A percentile compares a stretch with the other conserved stretches of the same genome.
Conservation (phyloP, 148 eudicot genomes). For the Oxyria digyna region DNA sequence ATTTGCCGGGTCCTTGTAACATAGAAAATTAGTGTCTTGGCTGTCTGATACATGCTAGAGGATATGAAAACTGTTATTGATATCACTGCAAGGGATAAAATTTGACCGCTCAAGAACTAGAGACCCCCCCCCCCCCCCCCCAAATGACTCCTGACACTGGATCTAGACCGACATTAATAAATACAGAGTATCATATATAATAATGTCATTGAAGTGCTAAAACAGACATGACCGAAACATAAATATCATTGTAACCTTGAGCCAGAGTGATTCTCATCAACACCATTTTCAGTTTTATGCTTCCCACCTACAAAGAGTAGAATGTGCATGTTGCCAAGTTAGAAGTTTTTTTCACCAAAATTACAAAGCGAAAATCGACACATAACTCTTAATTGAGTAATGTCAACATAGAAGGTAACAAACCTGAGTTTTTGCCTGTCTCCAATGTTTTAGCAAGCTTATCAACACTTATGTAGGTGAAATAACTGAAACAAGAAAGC, state of each 20-base stretch:
- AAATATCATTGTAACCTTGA: conserved; percentile 29
- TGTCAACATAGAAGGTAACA: background rate
- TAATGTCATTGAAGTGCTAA: background rate
- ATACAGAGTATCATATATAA: background rate
- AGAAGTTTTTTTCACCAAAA: background rate
- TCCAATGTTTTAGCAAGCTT: conserved; percentile 9
- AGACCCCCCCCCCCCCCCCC: too few species aligned
- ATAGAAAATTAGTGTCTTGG: background rate
- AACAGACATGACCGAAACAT: background rate
- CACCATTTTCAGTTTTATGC: conserved; percentile 14
- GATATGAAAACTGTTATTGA: background rate
- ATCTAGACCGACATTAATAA: background rate
- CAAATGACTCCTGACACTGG: background rate
- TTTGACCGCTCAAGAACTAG: background rate
- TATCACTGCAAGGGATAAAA: background rate
- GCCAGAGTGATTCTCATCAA: conserved; percentile 20
- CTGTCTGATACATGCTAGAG: background rate
- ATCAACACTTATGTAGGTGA: conserved; percentile 7
- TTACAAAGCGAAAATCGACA: background rate
- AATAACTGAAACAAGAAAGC: conserved; percentile 10
- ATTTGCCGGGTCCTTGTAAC: too few species aligned
- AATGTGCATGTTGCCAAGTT: background rate
- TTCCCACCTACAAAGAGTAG: conserved; percentile 18
- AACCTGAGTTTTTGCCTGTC: background rate
- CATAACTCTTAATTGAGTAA: background rate